Evolutionary conservation across 1,284 basidiomycete genomes (phyloP), one percentile per base, ranked within the genome.

Genomic region (Rhodotorula sp.): DNA sequence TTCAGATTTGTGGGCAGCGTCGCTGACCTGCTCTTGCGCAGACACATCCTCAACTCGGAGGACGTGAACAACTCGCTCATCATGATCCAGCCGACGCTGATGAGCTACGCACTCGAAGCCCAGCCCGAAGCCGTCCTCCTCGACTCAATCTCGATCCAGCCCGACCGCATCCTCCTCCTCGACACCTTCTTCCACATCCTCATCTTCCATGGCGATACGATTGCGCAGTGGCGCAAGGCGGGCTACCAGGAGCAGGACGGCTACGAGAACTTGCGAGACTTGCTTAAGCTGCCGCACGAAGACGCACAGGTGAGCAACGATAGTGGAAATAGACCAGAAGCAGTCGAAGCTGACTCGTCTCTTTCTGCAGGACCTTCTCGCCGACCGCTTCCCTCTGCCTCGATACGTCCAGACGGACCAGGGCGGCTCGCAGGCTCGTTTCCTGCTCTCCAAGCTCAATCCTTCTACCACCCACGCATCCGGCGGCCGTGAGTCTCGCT

Each of bases 101-200:
- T 99, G 95, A 95, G 93, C 11, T 99, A 99, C 82, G 91, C 91
- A 20, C 92, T 99, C 79, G 96, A 99, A 79, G 86, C 88, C 22
- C 82, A 83, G 34, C 90, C 96, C 32, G 91, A 94, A 77, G 96
- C 96, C 13, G 95, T 99, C 49, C 84, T 99, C 46, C 88, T 99
- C 59, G 96, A 99, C 84, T 95, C 92, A 68, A 90, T 99, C 47
- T 98, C 94, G 59, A 98, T 99, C 83, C 93, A 95, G 80, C 90
- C 91, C 58, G 95, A 99, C 78, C 92, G 94, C 74, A 90, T 99
- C 76, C 87, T 99, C 48, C 86, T 99, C n/a, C 89, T 99, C 72
- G 96, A 99, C 80, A 99, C 96, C 6, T 99, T 97, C 87, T 99
- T 99, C 92, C 96, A 99, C 81, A 97, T 99, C 76, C 89, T 99